Evolutionary conservation across 225 moss, liverwort and hornwort species (phyloP).

Genomic region (Physcomitrium patens): DNA sequence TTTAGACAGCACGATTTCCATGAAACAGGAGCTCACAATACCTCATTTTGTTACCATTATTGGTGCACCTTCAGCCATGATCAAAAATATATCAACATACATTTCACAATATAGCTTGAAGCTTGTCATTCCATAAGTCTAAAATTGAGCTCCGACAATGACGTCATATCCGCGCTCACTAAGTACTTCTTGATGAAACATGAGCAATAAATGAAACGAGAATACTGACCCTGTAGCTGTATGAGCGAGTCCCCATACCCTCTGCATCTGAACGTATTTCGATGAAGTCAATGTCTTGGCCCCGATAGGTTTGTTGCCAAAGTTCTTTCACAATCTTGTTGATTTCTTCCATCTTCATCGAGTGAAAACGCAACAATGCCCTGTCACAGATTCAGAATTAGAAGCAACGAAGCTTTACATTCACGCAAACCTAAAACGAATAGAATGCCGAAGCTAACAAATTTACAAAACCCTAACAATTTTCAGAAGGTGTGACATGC

Average conservation of each 20-base stretch:
- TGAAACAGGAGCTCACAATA: constrained; percentile 1
- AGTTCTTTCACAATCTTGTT: constrained; percentile 98
- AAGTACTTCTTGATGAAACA: constrained; percentile 14
- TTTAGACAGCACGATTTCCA: constrained; percentile 5
- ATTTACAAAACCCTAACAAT: constrained; percentile 10
- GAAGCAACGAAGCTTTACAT: constrained; percentile 27
- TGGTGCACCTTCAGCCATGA: constrained; percentile 10
- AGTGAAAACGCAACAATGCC: constrained; percentile 96
- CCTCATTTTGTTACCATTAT: not conserved
- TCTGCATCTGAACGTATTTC: constrained; percentile 98
- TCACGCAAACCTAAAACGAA: constrained; percentile 19
- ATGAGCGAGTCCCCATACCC: constrained; percentile 90
- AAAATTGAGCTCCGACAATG: constrained; percentile 21
- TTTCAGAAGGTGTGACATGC: constrained; percentile 1
- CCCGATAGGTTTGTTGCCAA: constrained; percentile 99
- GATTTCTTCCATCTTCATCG: constrained; percentile 99
- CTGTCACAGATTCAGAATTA: constrained; percentile 46
- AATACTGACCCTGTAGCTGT: constrained; percentile 90
- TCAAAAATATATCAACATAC: constrained; percentile 5
- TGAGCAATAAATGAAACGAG: constrained; percentile 17
- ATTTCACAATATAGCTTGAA: constrained; percentile 8
- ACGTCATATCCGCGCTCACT: not conserved
- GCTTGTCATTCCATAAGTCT: constrained; percentile 8
- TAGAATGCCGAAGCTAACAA: constrained; percentile 1
- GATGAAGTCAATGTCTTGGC: constrained; percentile 97